Evolutionary conservation across 2,329 filamentous ascomycete species (phyloP), one percentile per base, ranked within the genome.

Genomic region (Lachnellula willkommii): DNA sequence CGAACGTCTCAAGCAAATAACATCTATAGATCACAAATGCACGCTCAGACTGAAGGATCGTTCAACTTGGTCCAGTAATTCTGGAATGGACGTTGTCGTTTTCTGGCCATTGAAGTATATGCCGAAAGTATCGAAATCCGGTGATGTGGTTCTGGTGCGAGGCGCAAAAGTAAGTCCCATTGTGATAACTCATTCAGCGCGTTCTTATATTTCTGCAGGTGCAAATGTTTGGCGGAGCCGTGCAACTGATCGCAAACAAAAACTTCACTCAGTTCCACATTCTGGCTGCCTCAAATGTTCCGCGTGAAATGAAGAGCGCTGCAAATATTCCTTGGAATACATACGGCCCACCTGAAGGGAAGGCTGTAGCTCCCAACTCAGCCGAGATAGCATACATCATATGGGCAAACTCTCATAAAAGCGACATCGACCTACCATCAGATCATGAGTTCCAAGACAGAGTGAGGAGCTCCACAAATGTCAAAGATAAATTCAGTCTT

Each of bases 61-160:
- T 11, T 83, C 81, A 4, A 70, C 77, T 43, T 70, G 73, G 4
- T 60, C 66, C 26, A 66, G 70, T 12, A 72, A 70, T 81, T 49
- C 64, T 58, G 63, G 77, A 14, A 65, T 74, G 12, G 59, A 65
- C 36, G 5, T 91, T 54, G 79, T 77, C 58, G 80, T 88, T 50
- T 93, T 94, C 68, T 74, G 77, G 28, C 69, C 75, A 1, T 54
- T 77, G 48, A 63, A 75, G 0, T 67, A 75, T 1, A 79, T 83
- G 72, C 82, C 81, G 6, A 53, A 63, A 9, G 72, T 77, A 24
- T 32, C 48, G n/a, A 68, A 73, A 2, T 69, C 74, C 2, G 79
- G 80, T 5, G 89, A 92, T 70, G 74, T 89, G n/a, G 72, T 90
- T 5, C 69, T 90, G 4, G 63, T 91, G 14, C 77, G 79, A 45